Base-by-base conservation (phyloP, 2,329 filamentous ascomycete species). In the Apiospora sp. region DNA sequence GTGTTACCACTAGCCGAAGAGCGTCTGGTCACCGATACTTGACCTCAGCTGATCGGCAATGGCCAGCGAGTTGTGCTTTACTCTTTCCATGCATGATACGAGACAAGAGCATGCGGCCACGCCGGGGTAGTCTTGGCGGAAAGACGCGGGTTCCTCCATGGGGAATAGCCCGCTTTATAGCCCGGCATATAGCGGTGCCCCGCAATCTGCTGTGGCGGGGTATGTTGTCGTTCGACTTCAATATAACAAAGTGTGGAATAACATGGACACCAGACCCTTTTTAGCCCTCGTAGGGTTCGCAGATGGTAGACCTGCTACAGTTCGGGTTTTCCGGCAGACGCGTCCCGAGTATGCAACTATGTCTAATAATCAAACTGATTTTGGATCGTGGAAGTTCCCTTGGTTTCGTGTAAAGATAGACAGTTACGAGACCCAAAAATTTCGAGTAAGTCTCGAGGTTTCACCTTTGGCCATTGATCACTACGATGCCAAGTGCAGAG, bases 121-220 rank as follows among this genome's bases (percentile, higher is more conserved):
- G 7, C 54, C 54, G 30, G 30, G 54, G 54, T 37, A 37, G 34
- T 64, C 58, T 64, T 37, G 58, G 58, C 58, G 58, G 58, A 64
- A 64, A 64, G 58, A 64, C 34, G 34, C 58, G 58, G 58, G 19
- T 64, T 64, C 58, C 58, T 64, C 34, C 58, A 64, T 64, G 10
- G 22, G 58, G 58, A 41, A 41, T 64, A 64, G 58, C 34, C 34
- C n/a, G 58, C 10, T 27, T 37, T 37, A n/a, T 61, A 34, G 30
- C 4, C 16, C 16, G 54, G 34, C 58, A 41, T 41, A 41, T 37
- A 13, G 58, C n/a, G 22, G 19, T 37, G 34, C 58, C 58, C 58
- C 58, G 58, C 58, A 64, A 41, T n/a, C 34, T 22, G 58, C 3
- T 64, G n/a, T 64, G 58, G 58, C 58, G 58, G 58, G 58, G 58